These are phyloP conservation scores for Phytomonas sp. DNA, from an alignment of 208 protist genomes.

Conservation along the genomic window DNA sequence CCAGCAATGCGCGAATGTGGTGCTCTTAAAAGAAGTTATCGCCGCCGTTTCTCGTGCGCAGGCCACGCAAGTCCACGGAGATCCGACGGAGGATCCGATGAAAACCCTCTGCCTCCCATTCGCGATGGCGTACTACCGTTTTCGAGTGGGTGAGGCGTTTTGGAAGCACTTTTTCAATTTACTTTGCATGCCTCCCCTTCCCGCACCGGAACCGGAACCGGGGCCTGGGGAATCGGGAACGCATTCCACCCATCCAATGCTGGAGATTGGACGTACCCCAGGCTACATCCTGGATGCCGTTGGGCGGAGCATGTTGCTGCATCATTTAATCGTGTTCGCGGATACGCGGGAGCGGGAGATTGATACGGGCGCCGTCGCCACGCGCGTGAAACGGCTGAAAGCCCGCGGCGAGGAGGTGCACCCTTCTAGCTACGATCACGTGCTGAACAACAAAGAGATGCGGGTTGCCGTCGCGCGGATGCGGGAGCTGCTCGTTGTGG, in stretches of 20 bases:
- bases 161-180: constrained; percentile 69
- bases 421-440: constrained; percentile 40
- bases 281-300: constrained; percentile 75
- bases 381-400: constrained; percentile 28
- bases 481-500: constrained; percentile 33
- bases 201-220: constrained; percentile 21
- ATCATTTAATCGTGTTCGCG: constrained; percentile 60
- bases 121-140: constrained; percentile 68
- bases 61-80: constrained; percentile 46
- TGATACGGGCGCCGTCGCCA: constrained; percentile 30
- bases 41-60: constrained; percentile 63
- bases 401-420: constrained; percentile 18
- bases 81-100: constrained; percentile 72
- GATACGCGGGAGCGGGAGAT: constrained; percentile 65
- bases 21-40: constrained; percentile 74
- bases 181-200: constrained; percentile 68
- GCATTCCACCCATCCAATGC: constrained; percentile 21
- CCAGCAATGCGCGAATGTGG: constrained; percentile 56
- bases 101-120: constrained; percentile 58
- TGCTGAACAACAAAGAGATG: constrained; percentile 39
- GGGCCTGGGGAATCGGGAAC: not conserved
- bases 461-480: constrained; percentile 39
- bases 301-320: constrained; percentile 77
- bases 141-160: constrained; percentile 47
- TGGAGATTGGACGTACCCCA: constrained; percentile 51